Percentiles rank a stretch among this genome's conserved stretches.
Conservation (phyloP, 306 rosid species). For the Corylus heterophylla region DNA sequence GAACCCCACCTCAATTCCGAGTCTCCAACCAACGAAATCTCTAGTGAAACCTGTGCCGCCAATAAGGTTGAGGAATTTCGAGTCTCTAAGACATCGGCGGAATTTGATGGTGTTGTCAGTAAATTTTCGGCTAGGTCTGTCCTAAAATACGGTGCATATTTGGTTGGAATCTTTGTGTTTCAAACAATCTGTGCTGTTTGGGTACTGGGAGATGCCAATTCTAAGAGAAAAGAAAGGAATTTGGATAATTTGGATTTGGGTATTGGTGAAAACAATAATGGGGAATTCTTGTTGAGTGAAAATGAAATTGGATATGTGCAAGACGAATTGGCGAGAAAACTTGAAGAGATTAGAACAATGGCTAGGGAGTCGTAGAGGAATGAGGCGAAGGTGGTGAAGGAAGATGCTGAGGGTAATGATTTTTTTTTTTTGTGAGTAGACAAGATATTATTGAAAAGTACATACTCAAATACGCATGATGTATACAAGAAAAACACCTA, state of each 20-base stretch:
- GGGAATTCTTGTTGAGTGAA: slow-evolving; percentile 24
- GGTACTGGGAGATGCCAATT: slow-evolving; percentile 9
- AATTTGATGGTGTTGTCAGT: slow-evolving; percentile 24
- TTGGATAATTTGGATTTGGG: slow-evolving; percentile 21
- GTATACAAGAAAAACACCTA: too few species aligned
- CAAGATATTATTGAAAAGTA: too few species aligned
- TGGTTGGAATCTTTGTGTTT: slow-evolving; percentile 56
- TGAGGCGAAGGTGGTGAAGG: slow-evolving; percentile 43
- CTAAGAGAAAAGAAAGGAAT: slow-evolving; percentile 4
- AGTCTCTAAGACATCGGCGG: slow-evolving; percentile 17
- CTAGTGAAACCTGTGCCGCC: slow-evolving; percentile 6
- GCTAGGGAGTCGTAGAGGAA: slow-evolving; percentile 60
- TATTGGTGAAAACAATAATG: slow-evolving; percentile 10
- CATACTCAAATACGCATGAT: too few species aligned
- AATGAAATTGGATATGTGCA: slow-evolving; percentile 27
- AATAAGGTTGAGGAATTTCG: slow-evolving; percentile 19
- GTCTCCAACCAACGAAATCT: slow-evolving; percentile 20
- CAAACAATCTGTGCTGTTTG: slow-evolving; percentile 60
- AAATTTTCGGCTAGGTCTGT: slow-evolving; percentile 41
- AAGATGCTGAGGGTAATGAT: slow-evolving; percentile 21
- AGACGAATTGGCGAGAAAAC: slow-evolving; percentile 43
- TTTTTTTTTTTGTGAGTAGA: too few species aligned
- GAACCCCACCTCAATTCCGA: slow-evolving; percentile 12
- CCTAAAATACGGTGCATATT: slow-evolving; percentile 48
- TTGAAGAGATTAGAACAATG: slow-evolving; percentile 79